Evolutionary conservation across 306 rosid genomes (phyloP).

Genomic region (Rosa persica): DNA sequence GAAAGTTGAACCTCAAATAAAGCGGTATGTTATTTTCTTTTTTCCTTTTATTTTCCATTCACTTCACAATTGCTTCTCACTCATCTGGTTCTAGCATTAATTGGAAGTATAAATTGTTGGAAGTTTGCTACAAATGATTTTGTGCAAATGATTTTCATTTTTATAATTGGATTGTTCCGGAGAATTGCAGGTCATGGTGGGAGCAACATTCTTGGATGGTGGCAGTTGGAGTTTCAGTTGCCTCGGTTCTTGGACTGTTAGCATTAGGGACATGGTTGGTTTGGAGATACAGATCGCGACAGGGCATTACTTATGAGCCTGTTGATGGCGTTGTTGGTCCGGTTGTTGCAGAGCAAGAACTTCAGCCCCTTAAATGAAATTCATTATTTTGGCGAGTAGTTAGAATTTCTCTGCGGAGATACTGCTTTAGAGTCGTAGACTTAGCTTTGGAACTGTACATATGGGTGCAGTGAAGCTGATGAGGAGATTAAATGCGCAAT

Average conservation of each 20-base stretch:
- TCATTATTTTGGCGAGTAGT: not conserved
- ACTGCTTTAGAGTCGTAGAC: not conserved
- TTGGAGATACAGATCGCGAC: conserved; percentile 34
- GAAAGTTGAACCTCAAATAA: conserved; percentile 33
- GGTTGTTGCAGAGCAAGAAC: conserved; percentile 45
- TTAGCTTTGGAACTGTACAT: not conserved
- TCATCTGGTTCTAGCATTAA: not conserved
- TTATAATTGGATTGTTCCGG: conserved; percentile 10
- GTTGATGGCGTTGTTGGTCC: conserved; percentile 18
- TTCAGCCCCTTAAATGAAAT: conserved; percentile 34
- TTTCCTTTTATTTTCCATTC: not conserved
- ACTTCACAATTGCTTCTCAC: not conserved
- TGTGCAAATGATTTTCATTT: not conserved
- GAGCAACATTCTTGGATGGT: conserved; percentile 30
- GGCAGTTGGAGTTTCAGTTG: conserved; percentile 30
- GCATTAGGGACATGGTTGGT: conserved; percentile 35
- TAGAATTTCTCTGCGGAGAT: not conserved
- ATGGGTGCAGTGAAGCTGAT: conserved; percentile 3
- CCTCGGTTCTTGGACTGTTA: conserved; percentile 31
- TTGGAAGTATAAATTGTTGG: not conserved
- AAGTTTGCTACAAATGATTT: not conserved
- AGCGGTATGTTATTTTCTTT: conserved; percentile 26
- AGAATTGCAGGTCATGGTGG: conserved; percentile 41
- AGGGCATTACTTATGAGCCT: conserved; percentile 31
- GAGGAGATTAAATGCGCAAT: conserved; percentile 14